phyloP scores from a whole-genome alignment of 139 green algal genomes.

The Chlamydomonas schloesseri region DNA sequence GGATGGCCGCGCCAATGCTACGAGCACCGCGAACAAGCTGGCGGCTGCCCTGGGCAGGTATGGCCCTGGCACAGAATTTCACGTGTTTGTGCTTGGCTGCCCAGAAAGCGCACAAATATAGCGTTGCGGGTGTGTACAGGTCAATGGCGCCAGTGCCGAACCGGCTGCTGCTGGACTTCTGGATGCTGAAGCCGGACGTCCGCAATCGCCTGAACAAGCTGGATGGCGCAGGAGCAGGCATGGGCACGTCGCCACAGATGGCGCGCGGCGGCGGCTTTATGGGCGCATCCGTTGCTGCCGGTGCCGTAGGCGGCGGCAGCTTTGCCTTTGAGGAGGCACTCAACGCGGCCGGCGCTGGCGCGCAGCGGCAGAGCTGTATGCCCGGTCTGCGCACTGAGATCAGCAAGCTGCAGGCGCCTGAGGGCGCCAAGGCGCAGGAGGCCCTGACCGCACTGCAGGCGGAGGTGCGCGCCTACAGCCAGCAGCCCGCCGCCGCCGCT shows the following conservation, averaged over 20 bases:
- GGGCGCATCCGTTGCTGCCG: too few relatives aligned
- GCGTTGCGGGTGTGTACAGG: neutral
- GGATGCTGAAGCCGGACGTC: constrained; percentile 29
- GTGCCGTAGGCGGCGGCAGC: too few relatives aligned
- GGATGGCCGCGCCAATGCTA: neutral
- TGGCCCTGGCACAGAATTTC: too few relatives aligned
- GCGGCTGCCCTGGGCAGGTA: too few relatives aligned
- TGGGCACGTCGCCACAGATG: neutral
- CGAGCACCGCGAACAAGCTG: too few relatives aligned
- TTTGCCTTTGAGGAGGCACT: neutral
- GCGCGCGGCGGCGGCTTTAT: neutral
- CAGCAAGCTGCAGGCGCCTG: constrained; percentile 39
- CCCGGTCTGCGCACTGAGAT: constrained; percentile 26
- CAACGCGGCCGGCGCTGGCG: neutral
- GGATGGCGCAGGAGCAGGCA: neutral
- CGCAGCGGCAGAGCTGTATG: neutral
- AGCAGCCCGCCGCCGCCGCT: constrained; percentile 11
- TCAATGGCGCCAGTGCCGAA: neutral
- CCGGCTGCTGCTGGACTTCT: constrained; percentile 41
- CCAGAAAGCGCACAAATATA: too few relatives aligned
- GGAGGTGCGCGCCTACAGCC: constrained; percentile 37
- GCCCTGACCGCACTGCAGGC: constrained; percentile 46
- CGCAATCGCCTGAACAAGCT: constrained; percentile 25
- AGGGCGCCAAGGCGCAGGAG: constrained; percentile 31
- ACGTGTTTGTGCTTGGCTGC: too few relatives aligned